phyloP scores from a whole-genome alignment of 495 filamentous ascomycete species.

The Parmelia sp. region DNA sequence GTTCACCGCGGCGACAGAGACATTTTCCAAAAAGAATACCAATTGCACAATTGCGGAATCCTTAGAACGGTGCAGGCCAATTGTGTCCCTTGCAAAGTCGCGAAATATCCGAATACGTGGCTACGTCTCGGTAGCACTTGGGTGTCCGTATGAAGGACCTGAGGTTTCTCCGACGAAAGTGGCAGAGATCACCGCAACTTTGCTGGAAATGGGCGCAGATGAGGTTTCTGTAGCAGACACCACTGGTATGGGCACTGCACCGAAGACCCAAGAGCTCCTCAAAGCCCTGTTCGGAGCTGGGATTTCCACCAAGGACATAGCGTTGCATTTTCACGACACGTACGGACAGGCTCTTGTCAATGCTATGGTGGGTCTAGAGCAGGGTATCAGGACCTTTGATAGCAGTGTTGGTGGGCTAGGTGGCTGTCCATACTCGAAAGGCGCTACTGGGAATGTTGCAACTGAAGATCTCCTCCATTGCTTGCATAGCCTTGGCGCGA shows the following conservation, averaged over 20 bases:
- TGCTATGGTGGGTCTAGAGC: conserved; percentile 75
- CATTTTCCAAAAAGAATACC: conserved; percentile 84
- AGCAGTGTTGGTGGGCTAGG: conserved; percentile 84
- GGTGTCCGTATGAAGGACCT: conserved; percentile 89
- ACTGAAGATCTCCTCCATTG: conserved; percentile 93
- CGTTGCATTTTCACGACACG: conserved; percentile 95
- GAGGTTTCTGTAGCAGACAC: conserved; percentile 93
- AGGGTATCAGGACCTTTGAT: conserved; percentile 86
- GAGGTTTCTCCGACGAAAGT: conserved; percentile 72
- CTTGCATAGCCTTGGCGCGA: conserved; percentile 76
- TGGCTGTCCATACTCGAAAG: conserved; percentile 89
- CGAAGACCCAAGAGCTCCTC: conserved; percentile 65
- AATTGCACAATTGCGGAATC: conserved; percentile 84
- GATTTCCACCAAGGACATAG: conserved; percentile 71
- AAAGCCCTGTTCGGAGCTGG: conserved; percentile 66
- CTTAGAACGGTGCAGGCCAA: conserved; percentile 64
- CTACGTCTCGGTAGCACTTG: conserved; percentile 91
- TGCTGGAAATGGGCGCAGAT: conserved; percentile 93
- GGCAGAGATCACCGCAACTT: conserved; percentile 69
- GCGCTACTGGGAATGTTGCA: conserved; percentile 90
- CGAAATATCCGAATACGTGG: conserved; percentile 71
- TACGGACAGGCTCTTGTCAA: conserved; percentile 94
- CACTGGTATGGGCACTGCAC: conserved; percentile 92
- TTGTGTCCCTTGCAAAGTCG: conserved; percentile 67
- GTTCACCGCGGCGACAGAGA: conserved; percentile 87